phyloP scores from a whole-genome alignment of 176 grass and related monocot genomes.

The sorghum (Sorghum bicolor) region Sorghum_bicolor_NCBIv3 NC_012875.2:55074001-55074500 shows the following conservation, averaged over 20 bases:
- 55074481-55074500: not conserved
- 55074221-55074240: not conserved
- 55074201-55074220: slow-evolving; percentile 18
- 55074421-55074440: not conserved
- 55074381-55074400: slow-evolving; percentile 13
- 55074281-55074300: not conserved
- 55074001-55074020: too few relatives aligned
- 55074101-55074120: not conserved
- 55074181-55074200: slow-evolving; percentile 25
- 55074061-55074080: not conserved
- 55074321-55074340: slow-evolving; percentile 17
- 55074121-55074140: not conserved
- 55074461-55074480: not conserved
- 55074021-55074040: not conserved
- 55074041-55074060: not conserved
- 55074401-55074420: slow-evolving; percentile 21
- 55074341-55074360: slow-evolving; percentile 19
- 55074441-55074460: not conserved
- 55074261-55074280: not conserved
- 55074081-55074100: not conserved
- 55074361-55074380: slow-evolving; percentile 37
- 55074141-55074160: not conserved
- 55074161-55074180: not conserved
- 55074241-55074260: slow-evolving; percentile 29
- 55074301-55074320: not conserved